Base-by-base conservation (phyloP, 257 asterid genomes). In the Primulina tabacum region DNA sequence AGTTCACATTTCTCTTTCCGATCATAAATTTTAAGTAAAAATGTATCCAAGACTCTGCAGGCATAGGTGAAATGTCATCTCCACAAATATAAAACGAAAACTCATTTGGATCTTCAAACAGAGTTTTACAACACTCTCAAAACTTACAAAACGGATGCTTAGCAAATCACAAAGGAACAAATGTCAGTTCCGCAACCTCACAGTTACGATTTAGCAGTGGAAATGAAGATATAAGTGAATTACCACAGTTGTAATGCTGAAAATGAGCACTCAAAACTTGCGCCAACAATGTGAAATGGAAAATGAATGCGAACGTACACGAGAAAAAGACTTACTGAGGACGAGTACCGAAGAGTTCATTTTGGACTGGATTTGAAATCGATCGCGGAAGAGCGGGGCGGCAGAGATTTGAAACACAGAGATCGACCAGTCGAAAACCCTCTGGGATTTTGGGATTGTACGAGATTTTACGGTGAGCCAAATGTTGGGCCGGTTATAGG, bases 321-420 rank as follows among this genome's bases (percentile, higher is more conserved):
- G 62, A 67, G 32, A 29, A 65, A 4, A 33, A 37, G 52, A 75
- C 86, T 82, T 78, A 86, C 97, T 87, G 71, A 90, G 89, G 71
- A 88, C 97, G 75, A 90, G 84, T 26, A 88, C 94, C 24, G 88
- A 92, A 8, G 95, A 80, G 5, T 86, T 90, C 96, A 90, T 88
- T 75, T 78, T 68, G 62, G 71, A 71, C 65, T 61, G 34, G 81
- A 70, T 73, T 64, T 29, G 75, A 60, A 68, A 10, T 56, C 4
- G 65, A 29, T 61, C 40, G 20, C 40, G 8, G 40, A 29, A 11
- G n/a, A 26, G 37, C 24, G 43, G 65, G 14, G 37, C 20, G 55
- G n/a, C 43, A 32, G 20, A 34, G 33, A 58, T 28, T 58, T 28
- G 12, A 58, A 58, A 20, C 29, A 50, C 37, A 0, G 52, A 56